Percentiles rank a stretch among this genome's conserved stretches.
phyloP scores from a whole-genome alignment of 2,329 filamentous ascomycete genomes.

The Trichoderma cornu-damae region DNA sequence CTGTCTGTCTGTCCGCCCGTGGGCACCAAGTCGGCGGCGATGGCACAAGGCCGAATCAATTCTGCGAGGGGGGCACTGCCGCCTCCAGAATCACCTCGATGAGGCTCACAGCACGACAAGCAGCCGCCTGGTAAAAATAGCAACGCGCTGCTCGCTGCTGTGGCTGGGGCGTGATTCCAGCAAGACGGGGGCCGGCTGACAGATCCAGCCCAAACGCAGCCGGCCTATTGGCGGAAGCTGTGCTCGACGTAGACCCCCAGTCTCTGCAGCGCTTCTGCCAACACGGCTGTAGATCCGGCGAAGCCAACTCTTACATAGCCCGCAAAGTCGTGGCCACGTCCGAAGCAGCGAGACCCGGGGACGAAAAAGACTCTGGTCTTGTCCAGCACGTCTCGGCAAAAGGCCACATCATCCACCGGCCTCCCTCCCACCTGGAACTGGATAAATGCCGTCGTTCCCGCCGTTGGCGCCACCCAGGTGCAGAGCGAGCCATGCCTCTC shows the following conservation, averaged over 20 bases:
- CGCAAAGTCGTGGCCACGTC: conserved; percentile 57
- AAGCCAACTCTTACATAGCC: conserved; percentile 77
- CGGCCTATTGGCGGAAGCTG: background rate
- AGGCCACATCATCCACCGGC: conserved; percentile 64
- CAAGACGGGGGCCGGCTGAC: background rate
- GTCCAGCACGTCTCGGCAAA: conserved; percentile 64
- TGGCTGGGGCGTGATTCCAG: conserved; percentile 4
- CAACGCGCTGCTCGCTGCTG: background rate
- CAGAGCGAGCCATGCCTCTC: conserved; percentile 58
- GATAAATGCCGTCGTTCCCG: conserved; percentile 75
- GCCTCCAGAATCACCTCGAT: background rate
- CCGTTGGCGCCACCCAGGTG: conserved; percentile 68
- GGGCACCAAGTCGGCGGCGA: too few relatives aligned
- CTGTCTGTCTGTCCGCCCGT: background rate
- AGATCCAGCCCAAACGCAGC: background rate
- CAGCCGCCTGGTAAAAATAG: background rate
- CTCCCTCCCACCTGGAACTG: conserved; percentile 57
- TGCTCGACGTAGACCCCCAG: conserved; percentile 38
- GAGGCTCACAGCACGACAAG: background rate
- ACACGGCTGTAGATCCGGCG: conserved; percentile 63
- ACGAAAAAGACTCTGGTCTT: conserved; percentile 69
- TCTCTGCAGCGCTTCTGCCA: conserved; percentile 58
- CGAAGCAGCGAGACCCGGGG: conserved; percentile 71
- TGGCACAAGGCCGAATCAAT: too few relatives aligned
- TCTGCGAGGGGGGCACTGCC: too few relatives aligned